These are phyloP conservation scores for Skeletonema menzelii DNA, from an alignment of 108 stramenopile genomes.

Conservation along the genomic window DNA sequence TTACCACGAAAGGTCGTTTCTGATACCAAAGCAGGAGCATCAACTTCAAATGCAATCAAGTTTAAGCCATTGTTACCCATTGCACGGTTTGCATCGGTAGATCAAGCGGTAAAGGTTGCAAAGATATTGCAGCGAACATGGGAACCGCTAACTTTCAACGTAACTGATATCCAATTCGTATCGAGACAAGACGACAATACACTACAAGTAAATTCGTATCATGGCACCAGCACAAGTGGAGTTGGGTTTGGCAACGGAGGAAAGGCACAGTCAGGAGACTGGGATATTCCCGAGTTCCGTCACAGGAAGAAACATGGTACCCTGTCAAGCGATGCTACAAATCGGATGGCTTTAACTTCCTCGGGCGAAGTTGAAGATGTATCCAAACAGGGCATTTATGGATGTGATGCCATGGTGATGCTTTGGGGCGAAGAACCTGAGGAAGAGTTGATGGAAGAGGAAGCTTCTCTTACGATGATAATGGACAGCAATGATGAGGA, in stretches of 20 bases:
- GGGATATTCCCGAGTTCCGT: conserved; percentile 17
- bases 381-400: conserved; percentile 45
- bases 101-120: conserved; percentile 61
- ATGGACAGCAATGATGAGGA: conserved; percentile 27
- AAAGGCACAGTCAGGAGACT: background rate
- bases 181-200: conserved; percentile 38
- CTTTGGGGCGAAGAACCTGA: conserved; percentile 67
- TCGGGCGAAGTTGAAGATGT: conserved; percentile 54
- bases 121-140: conserved; percentile 61
- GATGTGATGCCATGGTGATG: conserved; percentile 81
- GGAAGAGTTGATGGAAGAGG: conserved; percentile 40
- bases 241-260: conserved; percentile 8
- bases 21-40: background rate
- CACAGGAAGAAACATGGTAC: conserved; percentile 8
- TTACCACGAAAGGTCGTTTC: conserved; percentile 40
- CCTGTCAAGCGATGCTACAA: background rate
- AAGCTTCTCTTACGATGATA: conserved; percentile 33
- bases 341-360: conserved; percentile 17
- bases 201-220: background rate
- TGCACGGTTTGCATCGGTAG: conserved; percentile 57
- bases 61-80: conserved; percentile 74
- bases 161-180: conserved; percentile 69
- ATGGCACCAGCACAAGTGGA: background rate
- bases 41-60: background rate
- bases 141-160: conserved; percentile 69